phyloP scores from a whole-genome alignment of 2,329 filamentous ascomycete genomes.

The Elsinoe fawcettii region DNA sequence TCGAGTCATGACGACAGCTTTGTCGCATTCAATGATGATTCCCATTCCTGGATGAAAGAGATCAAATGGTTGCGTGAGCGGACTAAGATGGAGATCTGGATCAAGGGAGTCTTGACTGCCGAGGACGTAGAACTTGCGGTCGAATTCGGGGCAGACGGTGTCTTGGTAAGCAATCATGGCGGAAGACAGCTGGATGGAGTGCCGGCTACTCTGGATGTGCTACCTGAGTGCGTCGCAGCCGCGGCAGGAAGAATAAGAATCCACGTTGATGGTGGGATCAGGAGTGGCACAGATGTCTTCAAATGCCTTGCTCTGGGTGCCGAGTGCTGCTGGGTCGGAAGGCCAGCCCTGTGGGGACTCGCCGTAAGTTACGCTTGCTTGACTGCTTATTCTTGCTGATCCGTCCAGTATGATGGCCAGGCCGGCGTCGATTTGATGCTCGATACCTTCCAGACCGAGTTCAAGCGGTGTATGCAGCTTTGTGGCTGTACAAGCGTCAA shows the following conservation, averaged over 20 bases:
- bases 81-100: conserved; percentile 44
- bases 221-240: conserved; percentile 34
- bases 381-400: background rate
- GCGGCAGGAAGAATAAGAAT: conserved; percentile 46
- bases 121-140: conserved; percentile 41
- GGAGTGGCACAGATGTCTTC: conserved; percentile 50
- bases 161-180: conserved; percentile 52
- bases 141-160: conserved; percentile 32
- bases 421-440: conserved; percentile 30
- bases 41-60: conserved; percentile 23
- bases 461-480: conserved; percentile 32
- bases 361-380: conserved; percentile 27
- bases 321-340: conserved; percentile 43
- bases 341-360: conserved; percentile 45
- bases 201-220: conserved; percentile 44
- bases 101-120: conserved; percentile 33
- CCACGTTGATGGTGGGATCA: conserved; percentile 53
- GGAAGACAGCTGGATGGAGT: conserved; percentile 51
- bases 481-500: conserved; percentile 29
- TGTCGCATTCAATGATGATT: conserved; percentile 24
- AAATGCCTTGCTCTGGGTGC: conserved; percentile 50
- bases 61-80: conserved; percentile 42
- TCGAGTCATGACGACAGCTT: conserved; percentile 27
- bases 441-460: conserved; percentile 17
- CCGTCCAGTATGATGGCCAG: conserved; percentile 29